Evolutionary conservation across 805 yeast species (phyloP).

Genomic region (Zygosaccharomyces pseudorouxii): DNA sequence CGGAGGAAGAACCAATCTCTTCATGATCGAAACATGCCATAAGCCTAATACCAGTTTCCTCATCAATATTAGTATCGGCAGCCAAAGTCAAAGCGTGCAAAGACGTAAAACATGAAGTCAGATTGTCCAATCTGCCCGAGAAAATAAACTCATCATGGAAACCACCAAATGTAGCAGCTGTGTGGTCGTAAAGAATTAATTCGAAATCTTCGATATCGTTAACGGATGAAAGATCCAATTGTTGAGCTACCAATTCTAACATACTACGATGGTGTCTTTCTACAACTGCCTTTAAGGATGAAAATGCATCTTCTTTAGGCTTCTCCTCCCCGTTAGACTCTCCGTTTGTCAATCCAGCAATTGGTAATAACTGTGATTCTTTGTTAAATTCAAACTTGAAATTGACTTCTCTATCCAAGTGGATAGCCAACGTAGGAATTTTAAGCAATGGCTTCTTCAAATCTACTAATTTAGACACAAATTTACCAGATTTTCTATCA

Average conservation of each 20-base stretch:
- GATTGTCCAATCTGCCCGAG: conserved; percentile 87
- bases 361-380: conserved; percentile 81
- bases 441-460: conserved; percentile 79
- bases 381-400: conserved; percentile 81
- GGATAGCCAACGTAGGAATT: conserved; percentile 94
- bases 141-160: conserved; percentile 84
- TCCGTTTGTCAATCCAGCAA: conserved; percentile 57
- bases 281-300: conserved; percentile 58
- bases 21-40: conserved; percentile 92
- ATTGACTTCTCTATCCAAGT: conserved; percentile 72
- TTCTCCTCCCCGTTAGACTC: conserved; percentile 18
- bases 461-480: conserved; percentile 66
- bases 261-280: conserved; percentile 75
- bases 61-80: conserved; percentile 38
- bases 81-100: conserved; percentile 63
- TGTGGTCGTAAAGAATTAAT: conserved; percentile 77
- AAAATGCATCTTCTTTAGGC: conserved; percentile 44
- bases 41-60: conserved; percentile 59
- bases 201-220: conserved; percentile 82
- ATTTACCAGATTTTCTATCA: conserved; percentile 42
- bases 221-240: conserved; percentile 46
- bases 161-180: conserved; percentile 81
- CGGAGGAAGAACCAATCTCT: conserved; percentile 88
- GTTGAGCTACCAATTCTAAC: conserved; percentile 62
- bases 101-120: conserved; percentile 82